A percentile compares a stretch with the other conserved stretches of the same genome.
phyloP scores from a whole-genome alignment of 345 rosid genomes.

The Stellera chamaejasme region DNA sequence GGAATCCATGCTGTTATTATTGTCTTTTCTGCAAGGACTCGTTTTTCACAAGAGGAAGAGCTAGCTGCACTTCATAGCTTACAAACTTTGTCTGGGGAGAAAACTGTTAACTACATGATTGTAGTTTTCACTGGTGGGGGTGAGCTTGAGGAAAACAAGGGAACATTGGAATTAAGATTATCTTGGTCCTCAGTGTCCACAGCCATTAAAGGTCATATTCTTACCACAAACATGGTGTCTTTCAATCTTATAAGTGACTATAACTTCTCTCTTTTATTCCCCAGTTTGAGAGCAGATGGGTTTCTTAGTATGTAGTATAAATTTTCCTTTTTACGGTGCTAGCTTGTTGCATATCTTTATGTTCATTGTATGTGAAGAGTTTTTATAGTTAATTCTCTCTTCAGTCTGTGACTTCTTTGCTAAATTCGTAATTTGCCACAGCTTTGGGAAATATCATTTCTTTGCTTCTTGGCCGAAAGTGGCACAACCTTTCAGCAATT shows the following conservation, averaged over 20 bases:
- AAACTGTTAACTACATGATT: constrained; percentile 70
- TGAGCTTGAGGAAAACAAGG: constrained; percentile 71
- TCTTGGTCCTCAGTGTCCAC: constrained; percentile 56
- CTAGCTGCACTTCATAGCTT: constrained; percentile 57
- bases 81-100: constrained; percentile 66
- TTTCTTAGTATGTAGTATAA: too few species aligned
- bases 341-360: too few species aligned
- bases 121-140: constrained; percentile 92
- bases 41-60: constrained; percentile 68
- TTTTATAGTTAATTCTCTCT: too few species aligned
- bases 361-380: too few species aligned
- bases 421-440: too few species aligned
- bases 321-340: too few species aligned
- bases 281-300: too few species aligned
- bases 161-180: constrained; percentile 74
- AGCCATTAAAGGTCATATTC: constrained; percentile 56
- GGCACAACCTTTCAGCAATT: too few species aligned
- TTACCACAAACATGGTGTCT: constrained; percentile 1
- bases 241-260: not conserved
- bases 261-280: not conserved
- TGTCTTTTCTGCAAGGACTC: constrained; percentile 59
- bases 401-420: too few species aligned
- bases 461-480: too few species aligned
- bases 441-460: too few species aligned
- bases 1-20: constrained; percentile 77